Conservation (phyloP, 306 rosid species). For the peach (Prunus persica) region Prunus_persica_NCBIv2 NC_034016.1:1837001-1837500, state of each 20-base stretch:
- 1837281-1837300: slow-evolving; percentile 89
- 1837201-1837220: slow-evolving; percentile 91
- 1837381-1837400: not conserved
- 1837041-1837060: not conserved
- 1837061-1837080: not conserved
- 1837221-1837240: slow-evolving; percentile 70
- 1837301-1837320: slow-evolving; percentile 82
- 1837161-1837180: not conserved
- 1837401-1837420: not conserved
- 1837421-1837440: not conserved
- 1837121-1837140: not conserved
- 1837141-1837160: not conserved
- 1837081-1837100: not conserved
- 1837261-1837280: slow-evolving; percentile 98
- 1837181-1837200: slow-evolving; percentile 78
- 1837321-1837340: slow-evolving; percentile 92
- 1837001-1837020: not conserved
- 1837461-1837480: not conserved
- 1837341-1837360: slow-evolving; percentile 51
- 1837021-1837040: no score
- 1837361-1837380: slow-evolving; percentile 23
- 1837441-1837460: not conserved
- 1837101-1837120: not conserved
- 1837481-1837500: not conserved
- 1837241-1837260: slow-evolving; percentile 87